Conservation (phyloP, 2,329 filamentous ascomycete genomes). For the Colletotrichum sp. region DNA sequence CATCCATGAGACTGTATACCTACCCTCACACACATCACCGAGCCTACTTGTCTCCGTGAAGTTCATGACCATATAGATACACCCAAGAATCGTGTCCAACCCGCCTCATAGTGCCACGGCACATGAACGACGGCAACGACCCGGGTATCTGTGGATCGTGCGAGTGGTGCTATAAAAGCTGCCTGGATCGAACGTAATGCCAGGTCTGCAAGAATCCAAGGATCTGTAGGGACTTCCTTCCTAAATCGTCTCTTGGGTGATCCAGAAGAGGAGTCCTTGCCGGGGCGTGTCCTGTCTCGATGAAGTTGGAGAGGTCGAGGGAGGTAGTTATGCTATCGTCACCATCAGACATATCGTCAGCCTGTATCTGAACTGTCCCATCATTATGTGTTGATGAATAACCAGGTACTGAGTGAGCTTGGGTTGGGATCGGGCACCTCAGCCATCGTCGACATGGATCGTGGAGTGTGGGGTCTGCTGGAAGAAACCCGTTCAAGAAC, state of each 20-base stretch:
- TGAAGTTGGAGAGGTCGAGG: fast-evolving
- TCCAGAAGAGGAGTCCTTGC: background rate
- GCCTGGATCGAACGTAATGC: fast-evolving
- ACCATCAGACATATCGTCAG: no score
- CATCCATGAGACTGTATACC: background rate
- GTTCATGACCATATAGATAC: no score
- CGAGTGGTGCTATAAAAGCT: background rate
- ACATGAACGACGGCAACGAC: no score
- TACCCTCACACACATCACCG: no score
- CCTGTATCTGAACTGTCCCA: fast-evolving
- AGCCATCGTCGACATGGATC: background rate
- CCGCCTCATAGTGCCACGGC: no score
- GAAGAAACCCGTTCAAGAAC: no score
- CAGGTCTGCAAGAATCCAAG: background rate
- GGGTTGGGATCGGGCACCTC: no score
- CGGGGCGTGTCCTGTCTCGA: background rate
- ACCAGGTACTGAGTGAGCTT: fast-evolving
- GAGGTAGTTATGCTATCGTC: no score
- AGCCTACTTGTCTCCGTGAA: background rate
- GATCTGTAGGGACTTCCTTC: fast-evolving
- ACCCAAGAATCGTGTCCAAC: background rate
- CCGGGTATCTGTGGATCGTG: no score
- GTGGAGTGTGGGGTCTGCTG: no score
- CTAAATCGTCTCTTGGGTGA: no score
- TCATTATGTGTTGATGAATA: no score